phyloP scores from a whole-genome alignment of 192 early-diverging fungal species.

The Physocladia obscura region DNA sequence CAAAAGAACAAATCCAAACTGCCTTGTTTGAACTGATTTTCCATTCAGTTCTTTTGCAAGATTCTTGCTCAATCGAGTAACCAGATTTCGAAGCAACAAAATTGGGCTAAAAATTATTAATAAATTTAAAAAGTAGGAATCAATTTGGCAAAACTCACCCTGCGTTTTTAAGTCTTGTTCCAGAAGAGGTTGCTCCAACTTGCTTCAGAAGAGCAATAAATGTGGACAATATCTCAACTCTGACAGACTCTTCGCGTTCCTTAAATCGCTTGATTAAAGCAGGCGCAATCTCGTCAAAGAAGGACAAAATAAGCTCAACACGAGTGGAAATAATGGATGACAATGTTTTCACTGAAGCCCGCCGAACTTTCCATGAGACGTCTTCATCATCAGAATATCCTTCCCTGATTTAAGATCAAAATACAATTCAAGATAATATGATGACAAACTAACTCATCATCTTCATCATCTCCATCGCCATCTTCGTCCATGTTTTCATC shows the following conservation, averaged over 20 bases:
- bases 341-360: constrained; percentile 73
- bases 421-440: not conserved
- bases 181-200: constrained; percentile 33
- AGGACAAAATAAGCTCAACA: constrained; percentile 60
- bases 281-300: constrained; percentile 71
- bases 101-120: constrained; percentile 16
- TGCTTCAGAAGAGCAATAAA: constrained; percentile 65
- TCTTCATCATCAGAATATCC: constrained; percentile 90
- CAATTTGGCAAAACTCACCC: too few relatives aligned
- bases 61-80: constrained; percentile 66
- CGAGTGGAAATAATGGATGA: constrained; percentile 67
- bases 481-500: constrained; percentile 43
- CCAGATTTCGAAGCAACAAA: constrained; percentile 55
- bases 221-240: constrained; percentile 73
- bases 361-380: constrained; percentile 88
- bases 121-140: not conserved
- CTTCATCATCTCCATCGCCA: constrained; percentile 61
- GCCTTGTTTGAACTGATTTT: constrained; percentile 74
- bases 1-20: constrained; percentile 72
- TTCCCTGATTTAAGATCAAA: constrained; percentile 24
- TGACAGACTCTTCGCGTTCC: constrained; percentile 84
- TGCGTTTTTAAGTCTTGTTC: not conserved
- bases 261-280: constrained; percentile 74
- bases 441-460: constrained; percentile 37
- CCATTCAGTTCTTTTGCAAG: constrained; percentile 67